Evolutionary conservation across 768 basidiomycete genomes (phyloP), one percentile per base, ranked within the genome.

Genomic region (Mycena vulgaris): DNA sequence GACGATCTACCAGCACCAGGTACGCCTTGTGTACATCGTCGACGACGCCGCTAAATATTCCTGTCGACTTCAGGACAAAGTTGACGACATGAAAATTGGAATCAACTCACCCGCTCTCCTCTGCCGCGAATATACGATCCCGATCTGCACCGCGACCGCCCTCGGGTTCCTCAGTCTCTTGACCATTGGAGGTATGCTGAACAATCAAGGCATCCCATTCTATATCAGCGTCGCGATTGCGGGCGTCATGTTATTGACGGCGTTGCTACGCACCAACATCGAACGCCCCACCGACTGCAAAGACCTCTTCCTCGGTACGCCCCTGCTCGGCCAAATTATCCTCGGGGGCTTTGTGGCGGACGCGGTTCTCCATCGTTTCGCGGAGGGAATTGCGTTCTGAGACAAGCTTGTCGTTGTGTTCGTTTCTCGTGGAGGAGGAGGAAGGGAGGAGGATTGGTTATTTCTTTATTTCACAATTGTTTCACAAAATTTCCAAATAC

Each of bases 81-180:
- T 25, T 1, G 90, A 91, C 77, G 90, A 91, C 76, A 73, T 84
- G 28, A 79, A 82, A 47, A 87, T 85, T n/a, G 88, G 88, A 35
- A 82, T 92, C 63, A 84, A 87, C 76, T 90, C 89, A n/a, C 88
- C 87, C 60, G 89, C 90, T 0, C 79, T 89, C 30, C 83, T 88
- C 35, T 89, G 88, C 73, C 87, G 84, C 8, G 76, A 81, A 16
- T 76, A 79, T 33, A 86, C 89, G 5, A 81, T 86, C 39, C 80
- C 84, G 1, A 80, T 90, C 71, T 84, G 89, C 52, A 76, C 83
- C 21, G 64, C 70, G 63, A 86, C 89, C 64, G 83, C 86, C 1
- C 63, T 82, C 0, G 73, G 77, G 0, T 66, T 66, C 57, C 73
- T 90, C 58, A 80, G 77, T 5, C 75, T 82, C 52, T 80, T 90